These are phyloP conservation scores for Botrytis tulipae DNA, from an alignment of 2,329 filamentous ascomycete genomes.

Conservation along the genomic window DNA sequence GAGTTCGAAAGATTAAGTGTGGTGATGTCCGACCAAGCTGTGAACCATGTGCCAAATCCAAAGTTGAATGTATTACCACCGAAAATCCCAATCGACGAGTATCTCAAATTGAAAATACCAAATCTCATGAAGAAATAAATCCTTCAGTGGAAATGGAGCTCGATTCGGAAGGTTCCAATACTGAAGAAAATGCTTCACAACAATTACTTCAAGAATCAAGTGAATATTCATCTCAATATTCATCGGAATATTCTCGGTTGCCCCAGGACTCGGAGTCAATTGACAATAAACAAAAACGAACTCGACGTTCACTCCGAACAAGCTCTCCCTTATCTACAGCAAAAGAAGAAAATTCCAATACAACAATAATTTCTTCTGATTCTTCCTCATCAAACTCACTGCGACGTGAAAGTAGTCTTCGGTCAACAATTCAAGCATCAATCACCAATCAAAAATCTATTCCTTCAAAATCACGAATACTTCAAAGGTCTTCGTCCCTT, in stretches of 20 bases:
- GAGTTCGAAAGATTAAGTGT: slow-evolving; percentile 2
- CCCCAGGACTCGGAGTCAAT: not conserved
- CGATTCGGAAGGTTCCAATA: slow-evolving; percentile 10
- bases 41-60: slow-evolving; percentile 1
- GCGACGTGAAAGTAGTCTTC: slow-evolving; percentile 2
- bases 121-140: not conserved
- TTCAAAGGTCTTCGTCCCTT: slow-evolving; percentile 1
- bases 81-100: not conserved
- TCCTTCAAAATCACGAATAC: not conserved
- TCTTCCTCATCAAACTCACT: not conserved
- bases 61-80: not conserved
- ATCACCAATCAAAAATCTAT: not conserved
- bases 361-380: not conserved
- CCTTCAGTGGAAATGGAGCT: slow-evolving; percentile 1
- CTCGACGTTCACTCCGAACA: slow-evolving; percentile 6
- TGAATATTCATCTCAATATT: slow-evolving; percentile 19
- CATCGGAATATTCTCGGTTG: slow-evolving; percentile 15
- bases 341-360: not conserved
- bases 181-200: slow-evolving; percentile 16
- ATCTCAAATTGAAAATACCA: not conserved
- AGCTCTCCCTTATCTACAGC: not conserved
- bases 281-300: not conserved
- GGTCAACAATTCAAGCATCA: slow-evolving; percentile 12
- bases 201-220: slow-evolving; percentile 18
- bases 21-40: slow-evolving; percentile 5